These are phyloP conservation scores for Penicillium sp. DNA, from an alignment of 2,329 filamentous ascomycete species.

Conservation along the genomic window DNA sequence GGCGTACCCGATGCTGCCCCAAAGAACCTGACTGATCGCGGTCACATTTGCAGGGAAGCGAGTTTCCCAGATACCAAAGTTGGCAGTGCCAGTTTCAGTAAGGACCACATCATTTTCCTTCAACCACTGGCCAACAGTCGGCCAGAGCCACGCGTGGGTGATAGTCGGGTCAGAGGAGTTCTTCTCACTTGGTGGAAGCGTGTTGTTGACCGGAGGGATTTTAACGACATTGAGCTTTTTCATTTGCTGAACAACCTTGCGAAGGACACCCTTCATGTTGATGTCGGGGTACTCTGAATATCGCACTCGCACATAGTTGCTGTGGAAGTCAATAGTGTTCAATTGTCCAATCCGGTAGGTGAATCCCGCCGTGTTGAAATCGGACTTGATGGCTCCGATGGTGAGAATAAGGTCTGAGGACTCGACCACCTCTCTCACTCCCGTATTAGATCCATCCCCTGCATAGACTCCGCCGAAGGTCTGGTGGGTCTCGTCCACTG, in stretches of 20 bases:
- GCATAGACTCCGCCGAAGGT: slow-evolving; percentile 83
- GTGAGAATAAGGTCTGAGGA: slow-evolving; percentile 44
- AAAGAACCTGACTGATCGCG: slow-evolving; percentile 75
- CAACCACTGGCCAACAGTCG: slow-evolving; percentile 70
- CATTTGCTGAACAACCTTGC: slow-evolving; percentile 63
- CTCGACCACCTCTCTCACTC: slow-evolving; percentile 41
- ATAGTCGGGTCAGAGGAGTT: slow-evolving; percentile 40
- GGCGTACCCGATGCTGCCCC: slow-evolving; percentile 66
- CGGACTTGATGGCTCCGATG: slow-evolving; percentile 47
- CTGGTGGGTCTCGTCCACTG: slow-evolving; percentile 72
- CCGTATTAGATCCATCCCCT: slow-evolving; percentile 68
- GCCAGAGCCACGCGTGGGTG: slow-evolving; percentile 66
- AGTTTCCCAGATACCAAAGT: slow-evolving; percentile 86
- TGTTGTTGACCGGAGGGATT: slow-evolving; percentile 58
- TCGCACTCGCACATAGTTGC: slow-evolving; percentile 68
- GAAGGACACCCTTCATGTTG: slow-evolving; percentile 76
- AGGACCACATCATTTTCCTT: slow-evolving; percentile 72
- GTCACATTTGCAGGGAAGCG: slow-evolving; percentile 75
- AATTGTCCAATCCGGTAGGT: slow-evolving; percentile 77
- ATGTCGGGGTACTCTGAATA: slow-evolving; percentile 79
- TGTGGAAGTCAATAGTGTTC: slow-evolving; percentile 81
- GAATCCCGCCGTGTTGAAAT: slow-evolving; percentile 65
- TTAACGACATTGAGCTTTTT: slow-evolving; percentile 56
- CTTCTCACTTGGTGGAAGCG: slow-evolving; percentile 40
- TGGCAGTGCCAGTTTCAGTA: slow-evolving; percentile 83